Percentiles rank a stretch among this genome's conserved stretches.
Evolutionary conservation across 139 green algal species (phyloP).

Genomic region (Tetraselmis chui): DNA sequence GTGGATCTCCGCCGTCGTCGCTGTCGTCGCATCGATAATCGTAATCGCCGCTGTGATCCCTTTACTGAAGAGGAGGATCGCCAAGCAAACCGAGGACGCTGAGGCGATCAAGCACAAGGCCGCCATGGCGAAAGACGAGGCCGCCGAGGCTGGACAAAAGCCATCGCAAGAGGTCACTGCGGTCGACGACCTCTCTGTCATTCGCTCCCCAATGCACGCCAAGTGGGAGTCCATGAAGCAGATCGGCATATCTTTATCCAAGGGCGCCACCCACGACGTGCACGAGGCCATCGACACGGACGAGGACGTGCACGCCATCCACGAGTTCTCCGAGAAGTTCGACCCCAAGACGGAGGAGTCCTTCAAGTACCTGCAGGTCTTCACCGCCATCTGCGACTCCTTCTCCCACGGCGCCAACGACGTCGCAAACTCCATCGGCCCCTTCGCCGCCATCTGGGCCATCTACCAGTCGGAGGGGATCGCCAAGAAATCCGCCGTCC

Average conservation of each 20-base stretch:
- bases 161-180: not conserved
- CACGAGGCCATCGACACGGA: slow-evolving; percentile 39
- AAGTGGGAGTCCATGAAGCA: slow-evolving; percentile 2
- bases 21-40: not conserved
- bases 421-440: slow-evolving; percentile 42
- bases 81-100: too few species aligned
- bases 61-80: not conserved
- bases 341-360: slow-evolving; percentile 39
- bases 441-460: slow-evolving; percentile 41
- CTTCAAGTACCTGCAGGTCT: slow-evolving; percentile 56
- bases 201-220: not conserved
- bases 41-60: not conserved
- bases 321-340: slow-evolving; percentile 43
- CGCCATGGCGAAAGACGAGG: not conserved
- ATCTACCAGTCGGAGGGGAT: slow-evolving; percentile 33
- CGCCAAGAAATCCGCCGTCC: slow-evolving; percentile 15
- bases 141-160: not conserved
- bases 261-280: slow-evolving; percentile 24
- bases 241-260: not conserved
- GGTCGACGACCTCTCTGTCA: too few species aligned
- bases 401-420: slow-evolving; percentile 43
- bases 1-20: slow-evolving; percentile 27
- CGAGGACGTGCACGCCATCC: slow-evolving; percentile 30
- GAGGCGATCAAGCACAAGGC: too few species aligned
- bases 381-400: slow-evolving; percentile 48